Evolutionary conservation across 352 stramenopile genomes (phyloP).

Genomic region (Globisporangium cystogenes): DNA sequence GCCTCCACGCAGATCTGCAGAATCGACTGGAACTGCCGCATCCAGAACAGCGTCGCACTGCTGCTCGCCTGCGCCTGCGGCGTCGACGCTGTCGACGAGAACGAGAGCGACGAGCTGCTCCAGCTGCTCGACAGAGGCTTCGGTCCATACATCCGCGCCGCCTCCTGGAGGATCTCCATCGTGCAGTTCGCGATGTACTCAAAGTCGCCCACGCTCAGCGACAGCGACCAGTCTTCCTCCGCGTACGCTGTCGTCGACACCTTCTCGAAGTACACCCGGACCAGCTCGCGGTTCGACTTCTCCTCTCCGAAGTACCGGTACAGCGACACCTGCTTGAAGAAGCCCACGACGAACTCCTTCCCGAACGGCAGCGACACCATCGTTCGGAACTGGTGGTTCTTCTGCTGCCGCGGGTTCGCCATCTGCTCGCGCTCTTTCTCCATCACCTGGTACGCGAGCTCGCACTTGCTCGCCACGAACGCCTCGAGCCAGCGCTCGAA

Average conservation of each 20-base stretch:
- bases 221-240: slow-evolving; percentile 51
- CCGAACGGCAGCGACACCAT: slow-evolving; percentile 70
- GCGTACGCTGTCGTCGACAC: slow-evolving; percentile 63
- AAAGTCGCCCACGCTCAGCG: slow-evolving; percentile 31
- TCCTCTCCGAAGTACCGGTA: slow-evolving; percentile 68
- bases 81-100: slow-evolving; percentile 31
- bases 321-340: slow-evolving; percentile 67
- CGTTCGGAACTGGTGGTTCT: slow-evolving; percentile 64
- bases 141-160: slow-evolving; percentile 61
- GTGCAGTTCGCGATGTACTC: slow-evolving; percentile 52
- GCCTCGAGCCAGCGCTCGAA: slow-evolving; percentile 71
- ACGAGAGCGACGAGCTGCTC: slow-evolving; percentile 25
- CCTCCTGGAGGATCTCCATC: slow-evolving; percentile 74
- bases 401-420: slow-evolving; percentile 51
- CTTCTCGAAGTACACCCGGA: slow-evolving; percentile 80
- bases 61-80: slow-evolving; percentile 22
- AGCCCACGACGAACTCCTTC: slow-evolving; percentile 50
- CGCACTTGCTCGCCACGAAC: slow-evolving; percentile 52
- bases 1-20: slow-evolving; percentile 56
- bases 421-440: slow-evolving; percentile 37
- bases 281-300: slow-evolving; percentile 63
- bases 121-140: slow-evolving; percentile 17
- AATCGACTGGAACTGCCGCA: slow-evolving; percentile 75
- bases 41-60: slow-evolving; percentile 69
- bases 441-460: slow-evolving; percentile 38